phyloP scores from a whole-genome alignment of 768 basidiomycete species.

The Melanogaster broomeanus region DNA sequence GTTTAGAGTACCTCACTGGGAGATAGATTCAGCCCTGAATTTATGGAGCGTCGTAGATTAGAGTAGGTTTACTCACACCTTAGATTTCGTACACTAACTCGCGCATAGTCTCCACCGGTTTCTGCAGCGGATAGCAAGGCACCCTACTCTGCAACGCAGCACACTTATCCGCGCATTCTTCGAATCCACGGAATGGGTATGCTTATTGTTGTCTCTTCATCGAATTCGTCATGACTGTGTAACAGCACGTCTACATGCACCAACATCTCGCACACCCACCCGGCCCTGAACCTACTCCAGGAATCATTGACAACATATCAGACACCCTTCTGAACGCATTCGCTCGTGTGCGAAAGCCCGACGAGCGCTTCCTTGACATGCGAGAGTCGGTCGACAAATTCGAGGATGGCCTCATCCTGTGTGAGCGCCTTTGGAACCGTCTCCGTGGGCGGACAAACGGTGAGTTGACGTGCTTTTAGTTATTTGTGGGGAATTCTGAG shows the following conservation, averaged over 20 bases:
- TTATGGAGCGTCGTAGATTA: constrained; percentile 88
- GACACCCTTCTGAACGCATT: constrained; percentile 97
- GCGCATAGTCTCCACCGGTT: constrained; percentile 82
- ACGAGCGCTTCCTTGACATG: constrained; percentile 93
- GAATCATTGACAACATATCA: constrained; percentile 92
- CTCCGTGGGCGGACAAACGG: constrained; percentile 83
- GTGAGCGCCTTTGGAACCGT: constrained; percentile 81
- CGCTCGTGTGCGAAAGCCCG: constrained; percentile 92
- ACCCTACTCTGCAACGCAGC: constrained; percentile 91
- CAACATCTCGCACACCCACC: constrained; percentile 93
- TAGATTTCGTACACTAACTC: constrained; percentile 3
- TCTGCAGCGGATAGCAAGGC: constrained; percentile 85
- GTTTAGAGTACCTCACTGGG: constrained; percentile 93
- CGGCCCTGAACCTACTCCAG: constrained; percentile 72
- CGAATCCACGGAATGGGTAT: constrained; percentile 97
- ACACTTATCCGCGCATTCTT: constrained; percentile 93
- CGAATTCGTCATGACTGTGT: constrained; percentile 7
- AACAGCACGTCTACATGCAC: constrained; percentile 94
- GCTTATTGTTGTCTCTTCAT: constrained; percentile 18
- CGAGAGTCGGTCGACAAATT: constrained; percentile 92
- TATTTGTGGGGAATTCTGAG: constrained; percentile 58
- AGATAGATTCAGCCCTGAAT: constrained; percentile 95
- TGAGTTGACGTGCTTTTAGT: constrained; percentile 45
- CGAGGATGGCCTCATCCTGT: constrained; percentile 84
- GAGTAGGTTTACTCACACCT: constrained; percentile 58